Conservation (phyloP, 2,329 filamentous ascomycete genomes). For the Aspergillus fructus region DNA sequence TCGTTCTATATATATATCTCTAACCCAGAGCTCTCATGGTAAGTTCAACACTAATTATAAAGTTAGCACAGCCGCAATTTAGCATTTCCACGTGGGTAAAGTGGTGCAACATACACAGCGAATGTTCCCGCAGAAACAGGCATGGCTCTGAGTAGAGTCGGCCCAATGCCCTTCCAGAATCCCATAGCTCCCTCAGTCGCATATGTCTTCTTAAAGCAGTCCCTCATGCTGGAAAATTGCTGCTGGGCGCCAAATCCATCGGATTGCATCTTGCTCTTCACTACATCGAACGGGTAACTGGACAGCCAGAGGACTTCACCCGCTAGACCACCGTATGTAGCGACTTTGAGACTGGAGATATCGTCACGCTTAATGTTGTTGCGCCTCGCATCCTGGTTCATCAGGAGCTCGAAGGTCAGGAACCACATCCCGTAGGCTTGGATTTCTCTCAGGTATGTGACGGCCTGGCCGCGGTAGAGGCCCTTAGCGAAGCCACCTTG, state of each 20-base stretch:
- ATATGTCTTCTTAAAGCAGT: slow-evolving; percentile 85
- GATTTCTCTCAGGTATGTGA: slow-evolving; percentile 85
- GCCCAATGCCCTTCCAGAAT: slow-evolving; percentile 93
- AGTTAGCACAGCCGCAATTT: slow-evolving; percentile 12
- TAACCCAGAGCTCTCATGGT: slow-evolving; percentile 48
- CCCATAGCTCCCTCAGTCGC: slow-evolving; percentile 72
- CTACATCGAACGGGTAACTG: slow-evolving; percentile 93
- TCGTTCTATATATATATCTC: slow-evolving; percentile 2
- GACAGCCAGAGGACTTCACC: slow-evolving; percentile 91
- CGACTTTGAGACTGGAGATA: slow-evolving; percentile 80
- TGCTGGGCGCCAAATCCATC: slow-evolving; percentile 77
- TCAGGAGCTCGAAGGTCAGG: slow-evolving; percentile 89
- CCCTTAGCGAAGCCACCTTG: slow-evolving; percentile 69
- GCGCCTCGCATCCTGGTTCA: slow-evolving; percentile 82
- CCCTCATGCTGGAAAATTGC: slow-evolving; percentile 77
- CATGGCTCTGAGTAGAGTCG: slow-evolving; percentile 91
- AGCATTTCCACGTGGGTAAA: background rate
- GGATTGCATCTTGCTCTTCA: slow-evolving; percentile 99
- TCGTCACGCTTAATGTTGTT: slow-evolving; percentile 74
- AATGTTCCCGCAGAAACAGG: slow-evolving; percentile 98
- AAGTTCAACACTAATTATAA: slow-evolving; percentile 42
- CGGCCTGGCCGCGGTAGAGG: slow-evolving; percentile 81
- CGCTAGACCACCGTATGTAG: slow-evolving; percentile 86
- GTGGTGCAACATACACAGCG: slow-evolving; percentile 60
- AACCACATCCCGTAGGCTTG: slow-evolving; percentile 98